phyloP scores from a whole-genome alignment of 352 stramenopile species.

The Phytopythium cucurbitacearum region DNA sequence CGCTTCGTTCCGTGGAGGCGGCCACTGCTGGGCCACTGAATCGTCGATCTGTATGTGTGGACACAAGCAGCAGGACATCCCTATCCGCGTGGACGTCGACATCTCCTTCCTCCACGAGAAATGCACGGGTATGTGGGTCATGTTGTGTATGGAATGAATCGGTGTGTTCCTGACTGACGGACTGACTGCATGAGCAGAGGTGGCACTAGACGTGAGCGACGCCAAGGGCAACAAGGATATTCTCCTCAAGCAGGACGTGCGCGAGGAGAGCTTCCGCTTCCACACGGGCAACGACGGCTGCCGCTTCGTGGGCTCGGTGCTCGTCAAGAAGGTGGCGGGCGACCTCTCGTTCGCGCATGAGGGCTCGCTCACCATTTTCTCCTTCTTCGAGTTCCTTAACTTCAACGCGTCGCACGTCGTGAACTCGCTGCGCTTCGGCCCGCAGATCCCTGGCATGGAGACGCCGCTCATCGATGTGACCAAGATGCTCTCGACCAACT shows the following conservation, averaged over 20 bases:
- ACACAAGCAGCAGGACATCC: constrained; percentile 69
- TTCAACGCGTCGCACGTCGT: constrained; percentile 87
- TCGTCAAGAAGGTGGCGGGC: constrained; percentile 79
- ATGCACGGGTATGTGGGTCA: constrained; percentile 45
- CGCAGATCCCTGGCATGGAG: constrained; percentile 79
- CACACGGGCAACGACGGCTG: constrained; percentile 55
- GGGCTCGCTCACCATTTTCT: constrained; percentile 83
- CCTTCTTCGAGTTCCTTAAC: constrained; percentile 84
- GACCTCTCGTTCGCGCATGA: constrained; percentile 85
- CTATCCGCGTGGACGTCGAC: constrained; percentile 79
- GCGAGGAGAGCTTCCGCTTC: constrained; percentile 36
- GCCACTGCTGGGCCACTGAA: not conserved
- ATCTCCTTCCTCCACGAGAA: constrained; percentile 78
- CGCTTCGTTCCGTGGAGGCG: not conserved
- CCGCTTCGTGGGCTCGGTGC: constrained; percentile 59
- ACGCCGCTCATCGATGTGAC: constrained; percentile 79
- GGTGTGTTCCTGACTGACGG: not conserved
- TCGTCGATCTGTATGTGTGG: not conserved
- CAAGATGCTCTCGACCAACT: constrained; percentile 80
- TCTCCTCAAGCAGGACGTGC: constrained; percentile 58
- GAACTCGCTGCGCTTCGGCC: constrained; percentile 75
- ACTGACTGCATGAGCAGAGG: constrained; percentile 26
- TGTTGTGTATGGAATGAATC: not conserved
- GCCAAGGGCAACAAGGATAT: constrained; percentile 84
- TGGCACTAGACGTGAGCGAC: constrained; percentile 83